A percentile compares a stretch with the other conserved stretches of the same genome.
Evolutionary conservation across 2,329 filamentous ascomycete species (phyloP).

Genomic region (Diplocarpon rosae): DNA sequence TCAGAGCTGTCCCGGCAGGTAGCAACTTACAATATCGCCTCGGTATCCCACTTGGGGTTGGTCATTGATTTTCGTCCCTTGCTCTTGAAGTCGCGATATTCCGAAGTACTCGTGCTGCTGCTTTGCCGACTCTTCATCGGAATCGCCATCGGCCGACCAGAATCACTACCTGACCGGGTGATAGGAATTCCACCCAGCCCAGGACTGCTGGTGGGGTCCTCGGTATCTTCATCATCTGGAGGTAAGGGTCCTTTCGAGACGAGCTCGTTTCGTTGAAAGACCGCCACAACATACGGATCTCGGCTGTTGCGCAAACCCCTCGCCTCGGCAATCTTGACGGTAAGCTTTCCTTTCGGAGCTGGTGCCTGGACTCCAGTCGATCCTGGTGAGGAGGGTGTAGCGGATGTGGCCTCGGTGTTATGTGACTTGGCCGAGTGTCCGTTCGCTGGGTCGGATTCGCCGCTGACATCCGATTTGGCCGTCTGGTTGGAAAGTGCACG

Average conservation of each 20-base stretch:
- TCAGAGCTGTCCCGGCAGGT: no score
- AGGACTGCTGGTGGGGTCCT: constrained; percentile 41
- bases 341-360: constrained; percentile 75
- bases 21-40: constrained; percentile 76
- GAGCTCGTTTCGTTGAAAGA: constrained; percentile 93
- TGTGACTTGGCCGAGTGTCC: constrained; percentile 34
- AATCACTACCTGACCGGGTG: constrained; percentile 66
- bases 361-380: constrained; percentile 49
- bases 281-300: constrained; percentile 90
- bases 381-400: constrained; percentile 23
- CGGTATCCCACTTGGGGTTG: constrained; percentile 89
- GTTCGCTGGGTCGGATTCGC: constrained; percentile 24
- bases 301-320: constrained; percentile 70
- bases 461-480: constrained; percentile 36
- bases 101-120: constrained; percentile 78
- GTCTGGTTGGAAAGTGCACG: constrained; percentile 59
- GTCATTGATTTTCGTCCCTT: constrained; percentile 56
- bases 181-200: constrained; percentile 50
- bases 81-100: constrained; percentile 44
- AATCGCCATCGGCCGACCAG: constrained; percentile 75
- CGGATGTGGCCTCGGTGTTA: background rate
- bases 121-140: constrained; percentile 96
- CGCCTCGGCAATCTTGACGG: constrained; percentile 79
- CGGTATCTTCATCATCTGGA: constrained; percentile 51
- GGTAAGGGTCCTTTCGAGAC: constrained; percentile 76